Conservation (phyloP, 2,329 filamentous ascomycete genomes). For the Amauroascus niger region DNA sequence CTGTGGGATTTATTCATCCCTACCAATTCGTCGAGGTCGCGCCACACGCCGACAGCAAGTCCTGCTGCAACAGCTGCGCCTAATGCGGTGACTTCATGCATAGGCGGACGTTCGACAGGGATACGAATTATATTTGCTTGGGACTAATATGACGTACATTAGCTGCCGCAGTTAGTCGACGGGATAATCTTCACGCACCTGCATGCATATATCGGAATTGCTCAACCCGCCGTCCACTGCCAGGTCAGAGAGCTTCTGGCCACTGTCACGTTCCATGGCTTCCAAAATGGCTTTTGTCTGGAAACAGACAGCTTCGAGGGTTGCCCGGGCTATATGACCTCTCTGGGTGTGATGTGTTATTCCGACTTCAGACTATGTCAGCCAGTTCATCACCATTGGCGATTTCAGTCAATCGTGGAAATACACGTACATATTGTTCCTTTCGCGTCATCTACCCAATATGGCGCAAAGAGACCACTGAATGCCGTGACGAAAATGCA, state of each 20-base stretch:
- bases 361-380: conserved; percentile 46
- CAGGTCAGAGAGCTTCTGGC: conserved; percentile 61
- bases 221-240: conserved; percentile 85
- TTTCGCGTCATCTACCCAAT: conserved; percentile 89
- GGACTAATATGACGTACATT: conserved; percentile 41
- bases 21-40: conserved; percentile 61
- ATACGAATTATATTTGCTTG: conserved; percentile 81
- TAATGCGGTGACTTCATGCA: conserved; percentile 84
- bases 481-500: conserved; percentile 85
- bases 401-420: conserved; percentile 8
- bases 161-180: conserved; percentile 11
- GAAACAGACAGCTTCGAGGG: conserved; percentile 83
- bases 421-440: conserved; percentile 52
- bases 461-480: conserved; percentile 80
- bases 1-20: conserved; percentile 58
- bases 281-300: conserved; percentile 87
- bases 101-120: conserved; percentile 69
- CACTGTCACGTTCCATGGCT: conserved; percentile 80
- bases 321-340: conserved; percentile 79
- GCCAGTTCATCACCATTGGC: neutral
- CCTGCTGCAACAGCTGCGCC: conserved; percentile 83
- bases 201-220: conserved; percentile 83
- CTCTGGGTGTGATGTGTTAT: conserved; percentile 77
- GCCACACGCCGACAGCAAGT: conserved; percentile 73
- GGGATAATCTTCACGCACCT: conserved; percentile 37